Evolutionary conservation across 495 filamentous ascomycete species (phyloP).

Genomic region (Friedmanniomyces endolithicus): DNA sequence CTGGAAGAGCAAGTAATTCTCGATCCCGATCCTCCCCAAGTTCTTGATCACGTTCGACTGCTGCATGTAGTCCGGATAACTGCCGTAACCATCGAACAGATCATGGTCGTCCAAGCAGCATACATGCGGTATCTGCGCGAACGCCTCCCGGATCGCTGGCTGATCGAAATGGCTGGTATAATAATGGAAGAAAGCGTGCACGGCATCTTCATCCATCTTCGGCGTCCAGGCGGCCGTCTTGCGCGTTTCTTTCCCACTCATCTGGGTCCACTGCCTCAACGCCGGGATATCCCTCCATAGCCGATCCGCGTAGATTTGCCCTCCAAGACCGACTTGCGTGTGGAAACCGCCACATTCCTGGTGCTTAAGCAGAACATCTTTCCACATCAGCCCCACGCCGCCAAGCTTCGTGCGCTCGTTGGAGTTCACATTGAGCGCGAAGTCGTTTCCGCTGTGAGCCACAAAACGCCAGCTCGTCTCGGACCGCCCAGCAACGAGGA

Average conservation of each 20-base stretch:
- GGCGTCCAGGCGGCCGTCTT: slow-evolving; percentile 87
- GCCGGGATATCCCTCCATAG: slow-evolving; percentile 92
- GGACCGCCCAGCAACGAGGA: slow-evolving; percentile 81
- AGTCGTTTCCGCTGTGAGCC: slow-evolving; percentile 90
- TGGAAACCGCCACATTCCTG: slow-evolving; percentile 93
- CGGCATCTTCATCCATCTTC: slow-evolving; percentile 84
- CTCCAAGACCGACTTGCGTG: slow-evolving; percentile 77
- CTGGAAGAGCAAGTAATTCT: slow-evolving; percentile 98
- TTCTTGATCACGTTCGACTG: slow-evolving; percentile 95
- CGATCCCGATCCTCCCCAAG: slow-evolving; percentile 90
- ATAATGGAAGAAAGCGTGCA: slow-evolving; percentile 96
- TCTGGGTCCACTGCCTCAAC: slow-evolving; percentile 84
- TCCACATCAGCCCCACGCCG: slow-evolving; percentile 93
- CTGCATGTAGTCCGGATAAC: slow-evolving; percentile 97
- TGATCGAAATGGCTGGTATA: slow-evolving; percentile 97
- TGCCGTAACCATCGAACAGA: slow-evolving; percentile 97
- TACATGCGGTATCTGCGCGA: slow-evolving; percentile 92
- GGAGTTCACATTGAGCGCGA: slow-evolving; percentile 70
- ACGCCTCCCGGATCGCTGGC: slow-evolving; percentile 81
- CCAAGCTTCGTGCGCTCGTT: slow-evolving; percentile 75
- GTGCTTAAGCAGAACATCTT: slow-evolving; percentile 95
- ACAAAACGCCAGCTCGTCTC: slow-evolving; percentile 97
- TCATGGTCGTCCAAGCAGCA: slow-evolving; percentile 93
- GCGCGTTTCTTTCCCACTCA: slow-evolving; percentile 79
- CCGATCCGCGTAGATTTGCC: slow-evolving; percentile 91